A percentile compares a stretch with the other conserved stretches of the same genome.
Conservation (phyloP, 768 basidiomycete genomes). For the Hortiboletus flavorubellus region DNA sequence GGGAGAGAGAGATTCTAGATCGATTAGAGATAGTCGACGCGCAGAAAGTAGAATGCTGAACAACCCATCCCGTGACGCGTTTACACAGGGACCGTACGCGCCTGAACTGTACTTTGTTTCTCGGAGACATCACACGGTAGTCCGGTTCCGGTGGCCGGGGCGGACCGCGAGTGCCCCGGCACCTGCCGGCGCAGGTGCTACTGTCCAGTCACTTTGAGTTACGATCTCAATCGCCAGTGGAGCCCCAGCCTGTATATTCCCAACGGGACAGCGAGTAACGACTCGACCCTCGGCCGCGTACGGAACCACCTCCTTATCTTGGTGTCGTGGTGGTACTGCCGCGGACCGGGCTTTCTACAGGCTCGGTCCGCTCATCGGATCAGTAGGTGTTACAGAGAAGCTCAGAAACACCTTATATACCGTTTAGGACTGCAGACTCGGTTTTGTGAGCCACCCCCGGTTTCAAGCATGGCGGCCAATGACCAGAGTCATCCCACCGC, state of each 20-base stretch:
- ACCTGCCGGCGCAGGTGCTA: no score
- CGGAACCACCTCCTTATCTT: background rate
- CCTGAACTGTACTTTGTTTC: background rate
- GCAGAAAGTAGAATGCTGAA: constrained; percentile 9
- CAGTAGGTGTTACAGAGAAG: background rate
- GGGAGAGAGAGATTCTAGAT: constrained; percentile 81
- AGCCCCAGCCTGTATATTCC: background rate
- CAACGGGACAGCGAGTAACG: background rate
- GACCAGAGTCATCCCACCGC: background rate
- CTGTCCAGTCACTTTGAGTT: background rate
- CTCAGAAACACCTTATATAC: constrained; percentile 12
- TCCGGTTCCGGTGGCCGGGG: background rate
- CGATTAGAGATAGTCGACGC: constrained; percentile 56
- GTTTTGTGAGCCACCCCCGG: background rate
- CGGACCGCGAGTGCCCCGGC: constrained; percentile 1
- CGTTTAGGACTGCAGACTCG: background rate
- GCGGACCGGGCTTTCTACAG: constrained; percentile 5
- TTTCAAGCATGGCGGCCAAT: constrained; percentile 36
- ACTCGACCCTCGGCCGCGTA: background rate
- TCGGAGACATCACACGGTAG: background rate
- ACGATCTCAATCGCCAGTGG: background rate
- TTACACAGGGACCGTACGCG: background rate
- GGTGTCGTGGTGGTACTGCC: background rate
- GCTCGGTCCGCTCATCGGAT: constrained; percentile 9
- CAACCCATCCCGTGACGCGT: background rate